These are phyloP conservation scores for Echinochloa phyllopogon DNA, from an alignment of 176 grass and related monocot species.

Conservation along the genomic window DNA sequence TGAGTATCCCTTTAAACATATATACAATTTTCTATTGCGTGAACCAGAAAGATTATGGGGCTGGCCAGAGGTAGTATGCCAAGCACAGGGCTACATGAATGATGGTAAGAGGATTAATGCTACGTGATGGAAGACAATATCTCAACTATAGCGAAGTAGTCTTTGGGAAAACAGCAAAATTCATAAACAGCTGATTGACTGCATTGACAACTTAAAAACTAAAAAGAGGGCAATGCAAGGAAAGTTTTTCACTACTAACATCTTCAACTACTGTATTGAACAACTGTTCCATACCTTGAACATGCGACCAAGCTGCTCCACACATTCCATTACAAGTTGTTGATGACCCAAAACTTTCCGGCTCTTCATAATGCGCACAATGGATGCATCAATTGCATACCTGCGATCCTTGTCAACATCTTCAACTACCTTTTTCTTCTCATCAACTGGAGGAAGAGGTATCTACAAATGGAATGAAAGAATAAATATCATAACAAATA, in stretches of 20 bases:
- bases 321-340: conserved; percentile 83
- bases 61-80: not conserved
- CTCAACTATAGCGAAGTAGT: not conserved
- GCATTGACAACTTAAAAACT: not conserved
- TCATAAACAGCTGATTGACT: not conserved
- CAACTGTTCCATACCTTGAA: conserved; percentile 64
- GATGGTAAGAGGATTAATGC: not conserved
- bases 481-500: not conserved
- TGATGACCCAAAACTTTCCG: conserved; percentile 85
- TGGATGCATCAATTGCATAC: conserved; percentile 89
- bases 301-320: conserved; percentile 92
- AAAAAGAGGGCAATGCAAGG: not conserved
- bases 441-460: conserved; percentile 81
- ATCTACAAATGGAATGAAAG: conserved; percentile 52
- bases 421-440: conserved; percentile 94
- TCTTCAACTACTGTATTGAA: not conserved
- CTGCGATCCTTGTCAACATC: conserved; percentile 90
- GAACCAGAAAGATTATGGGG: conserved; percentile 8
- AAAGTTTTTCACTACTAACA: not conserved
- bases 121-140: not conserved
- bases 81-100: not conserved
- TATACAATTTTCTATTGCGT: not conserved
- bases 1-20: not conserved
- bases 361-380: conserved; percentile 98
- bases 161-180: not conserved